Evolutionary conservation across 257 asterid genomes (phyloP).

Genomic region (Asclepias syriaca): DNA sequence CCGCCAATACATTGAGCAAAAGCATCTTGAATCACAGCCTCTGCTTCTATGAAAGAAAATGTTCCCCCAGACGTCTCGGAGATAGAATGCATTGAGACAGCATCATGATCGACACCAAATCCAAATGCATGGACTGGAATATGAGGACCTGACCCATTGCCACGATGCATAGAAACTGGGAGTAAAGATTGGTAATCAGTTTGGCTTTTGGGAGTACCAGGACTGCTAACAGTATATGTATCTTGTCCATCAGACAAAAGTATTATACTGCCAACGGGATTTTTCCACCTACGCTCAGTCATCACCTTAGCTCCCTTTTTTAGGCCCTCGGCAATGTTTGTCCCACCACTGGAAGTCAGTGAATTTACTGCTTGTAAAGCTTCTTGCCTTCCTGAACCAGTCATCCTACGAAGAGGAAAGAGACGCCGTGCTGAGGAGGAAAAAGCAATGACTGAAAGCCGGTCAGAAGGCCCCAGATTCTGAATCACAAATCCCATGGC

Average conservation of each 20-base stretch:
- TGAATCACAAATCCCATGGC: conserved; percentile 96
- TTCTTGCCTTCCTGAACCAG: conserved; percentile 52
- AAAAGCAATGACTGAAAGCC: conserved; percentile 87
- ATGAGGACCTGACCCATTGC: conserved; percentile 27
- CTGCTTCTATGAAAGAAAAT: conserved; percentile 85
- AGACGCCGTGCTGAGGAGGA: conserved; percentile 83
- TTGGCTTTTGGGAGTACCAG: conserved; percentile 17
- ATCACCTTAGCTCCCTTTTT: conserved; percentile 74
- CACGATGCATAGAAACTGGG: conserved; percentile 50
- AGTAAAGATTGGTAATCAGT: conserved; percentile 37
- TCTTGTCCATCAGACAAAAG: conserved; percentile 94
- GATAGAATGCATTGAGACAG: conserved; percentile 65
- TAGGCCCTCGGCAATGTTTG: conserved; percentile 71
- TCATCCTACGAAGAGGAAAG: conserved; percentile 81
- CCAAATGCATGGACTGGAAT: conserved; percentile 87
- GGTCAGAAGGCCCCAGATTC: conserved; percentile 66
- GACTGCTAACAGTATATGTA: conserved; percentile 37
- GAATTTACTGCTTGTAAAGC: conserved; percentile 81
- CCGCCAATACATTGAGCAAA: conserved; percentile 99
- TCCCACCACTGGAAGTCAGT: conserved; percentile 77
- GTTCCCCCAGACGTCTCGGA: conserved; percentile 91
- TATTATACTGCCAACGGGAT: conserved; percentile 67
- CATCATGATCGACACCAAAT: conserved; percentile 89
- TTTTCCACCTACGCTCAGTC: conserved; percentile 60
- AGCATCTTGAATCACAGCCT: conserved; percentile 83